Evolutionary conservation across 345 rosid genomes (phyloP).

Genomic region (Microthlaspi erraticum): DNA sequence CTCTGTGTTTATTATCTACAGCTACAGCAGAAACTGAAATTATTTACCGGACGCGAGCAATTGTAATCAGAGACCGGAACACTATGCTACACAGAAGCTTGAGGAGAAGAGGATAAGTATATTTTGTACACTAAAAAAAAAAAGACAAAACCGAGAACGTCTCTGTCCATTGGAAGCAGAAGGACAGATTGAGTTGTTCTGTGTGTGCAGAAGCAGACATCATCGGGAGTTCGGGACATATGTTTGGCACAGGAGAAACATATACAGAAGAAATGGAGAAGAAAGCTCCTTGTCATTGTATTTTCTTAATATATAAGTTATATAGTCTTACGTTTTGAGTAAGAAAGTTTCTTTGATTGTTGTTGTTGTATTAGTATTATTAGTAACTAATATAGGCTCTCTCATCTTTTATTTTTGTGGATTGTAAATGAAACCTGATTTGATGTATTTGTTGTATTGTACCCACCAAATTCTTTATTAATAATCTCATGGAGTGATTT

Average conservation of each 20-base stretch:
- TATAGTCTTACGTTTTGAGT: not conserved
- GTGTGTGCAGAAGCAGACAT: constrained; percentile 16
- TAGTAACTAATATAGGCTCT: constrained; percentile 20
- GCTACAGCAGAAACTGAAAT: constrained; percentile 41
- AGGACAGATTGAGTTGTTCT: constrained; percentile 29
- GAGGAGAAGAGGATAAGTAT: constrained; percentile 26
- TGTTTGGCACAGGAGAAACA: constrained; percentile 23
- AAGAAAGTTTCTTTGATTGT: not conserved
- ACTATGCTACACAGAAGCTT: constrained; percentile 32
- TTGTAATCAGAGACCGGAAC: constrained; percentile 27
- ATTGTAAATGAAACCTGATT: constrained; percentile 39
- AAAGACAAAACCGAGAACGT: not conserved
- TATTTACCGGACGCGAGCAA: constrained; percentile 13
- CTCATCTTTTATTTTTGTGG: not conserved
- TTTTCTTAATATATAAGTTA: not conserved
- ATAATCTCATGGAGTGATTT: constrained; percentile 24
- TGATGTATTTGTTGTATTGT: constrained; percentile 35
- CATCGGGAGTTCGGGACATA: constrained; percentile 32
- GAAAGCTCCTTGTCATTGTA: constrained; percentile 33
- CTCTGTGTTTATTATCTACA: constrained; percentile 21
- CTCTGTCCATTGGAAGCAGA: constrained; percentile 24
- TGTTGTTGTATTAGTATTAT: constrained; percentile 4
- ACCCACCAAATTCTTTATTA: constrained; percentile 20
- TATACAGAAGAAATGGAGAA: constrained; percentile 31
- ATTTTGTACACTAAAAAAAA: constrained; percentile 33